phyloP scores from a whole-genome alignment of 768 basidiomycete species.

The Tephrocybe sp. region DNA sequence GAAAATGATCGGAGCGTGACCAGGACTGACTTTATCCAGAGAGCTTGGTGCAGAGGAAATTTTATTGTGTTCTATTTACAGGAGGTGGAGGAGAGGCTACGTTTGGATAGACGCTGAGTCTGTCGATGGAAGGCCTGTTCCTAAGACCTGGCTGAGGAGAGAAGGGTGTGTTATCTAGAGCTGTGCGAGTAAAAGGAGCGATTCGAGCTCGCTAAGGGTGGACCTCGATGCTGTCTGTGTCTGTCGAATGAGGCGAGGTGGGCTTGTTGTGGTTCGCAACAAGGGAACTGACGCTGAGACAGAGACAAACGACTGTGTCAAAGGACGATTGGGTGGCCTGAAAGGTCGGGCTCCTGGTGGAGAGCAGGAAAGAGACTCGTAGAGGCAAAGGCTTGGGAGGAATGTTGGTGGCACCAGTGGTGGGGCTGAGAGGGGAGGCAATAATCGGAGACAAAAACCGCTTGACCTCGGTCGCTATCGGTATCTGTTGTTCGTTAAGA shows the following conservation, averaged over 20 bases:
- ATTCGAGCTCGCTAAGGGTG: conserved; percentile 12
- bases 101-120: conserved; percentile 27
- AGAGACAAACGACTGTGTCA: too few relatives aligned
- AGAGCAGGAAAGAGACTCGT: too few relatives aligned
- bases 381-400: conserved; percentile 17
- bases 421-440: conserved; percentile 13
- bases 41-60: conserved; percentile 57
- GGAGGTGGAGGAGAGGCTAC: conserved; percentile 35
- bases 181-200: conserved; percentile 8
- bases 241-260: conserved; percentile 24
- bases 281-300: conserved; percentile 6
- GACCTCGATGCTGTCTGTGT: conserved; percentile 25
- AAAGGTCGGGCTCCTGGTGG: too few relatives aligned
- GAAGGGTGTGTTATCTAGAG: conserved; percentile 5
- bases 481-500: conserved; percentile 21
- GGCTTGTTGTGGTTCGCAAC: conserved; percentile 20
- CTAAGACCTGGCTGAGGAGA: conserved; percentile 1
- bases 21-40: too few relatives aligned
- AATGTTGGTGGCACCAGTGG: conserved; percentile 10
- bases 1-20: too few relatives aligned
- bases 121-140: conserved; percentile 18
- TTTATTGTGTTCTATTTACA: conserved; percentile 28
- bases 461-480: conserved; percentile 19
- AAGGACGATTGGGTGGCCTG: too few relatives aligned
- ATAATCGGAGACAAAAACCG: conserved; percentile 21